Evolutionary conservation across 495 filamentous ascomycete species (phyloP), one percentile per base, ranked within the genome.

Genomic region (Niebla homalea): DNA sequence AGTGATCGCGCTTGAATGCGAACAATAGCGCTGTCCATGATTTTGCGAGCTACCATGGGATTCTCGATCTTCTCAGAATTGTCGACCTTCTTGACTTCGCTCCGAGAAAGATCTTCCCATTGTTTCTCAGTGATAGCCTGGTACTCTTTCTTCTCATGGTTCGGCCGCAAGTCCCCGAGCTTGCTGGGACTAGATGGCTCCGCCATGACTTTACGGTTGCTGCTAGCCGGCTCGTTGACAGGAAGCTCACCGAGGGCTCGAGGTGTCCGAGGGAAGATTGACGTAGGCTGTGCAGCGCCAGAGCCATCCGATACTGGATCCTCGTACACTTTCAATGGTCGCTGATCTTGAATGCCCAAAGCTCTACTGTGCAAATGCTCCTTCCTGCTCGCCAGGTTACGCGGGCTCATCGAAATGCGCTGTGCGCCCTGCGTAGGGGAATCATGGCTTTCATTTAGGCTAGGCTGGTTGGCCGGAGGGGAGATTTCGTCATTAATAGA

Each of bases 21-120:
- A 19, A 74, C 69, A 54, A 93, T 86, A 43, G 84, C 87, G 55
- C 84, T 92, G 36, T 77, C 74, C 2, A 96, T 75, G 26, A 93
- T 70, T 36, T 75, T 69, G 32, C 66, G 61, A 0, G 72, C 69
- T 53, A 76, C 70, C 5, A 55, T 60, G 2, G 71, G 66, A 56
- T 77, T 70, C 46, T 73, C 67, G 2, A 68, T 65, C 16, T 52
- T 53, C 14, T 56, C 53, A 6, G 48, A 46, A 46, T 36, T 56
- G n/a, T 32, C 20, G 23, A 40, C 37, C 41, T 41, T 51, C 18
- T 43, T 32, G 12, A 48, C 44, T 29, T 36, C 25, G 42, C 44
- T 29, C 40, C 52, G 42, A 20, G 16, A 18, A n/a, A 57, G 15
- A 29, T 45, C 49, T 25, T 49, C 38, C 54, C 54, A 57, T 12